These are phyloP conservation scores for Fusarium tjaetaba DNA, from an alignment of 2,329 filamentous ascomycete genomes.

Conservation along the genomic window DNA sequence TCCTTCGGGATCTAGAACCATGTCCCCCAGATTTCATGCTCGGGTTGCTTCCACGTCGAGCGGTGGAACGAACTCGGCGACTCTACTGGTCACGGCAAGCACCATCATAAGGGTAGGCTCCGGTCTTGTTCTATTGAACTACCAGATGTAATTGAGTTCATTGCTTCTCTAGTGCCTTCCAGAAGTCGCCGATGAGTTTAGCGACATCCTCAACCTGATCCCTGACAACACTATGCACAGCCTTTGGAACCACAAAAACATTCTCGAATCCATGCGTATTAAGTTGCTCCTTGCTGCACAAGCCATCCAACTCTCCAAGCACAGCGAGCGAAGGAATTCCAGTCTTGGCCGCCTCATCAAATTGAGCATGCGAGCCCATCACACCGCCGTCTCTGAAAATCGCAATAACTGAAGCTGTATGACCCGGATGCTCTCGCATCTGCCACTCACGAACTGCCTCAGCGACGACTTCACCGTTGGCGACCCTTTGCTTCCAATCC, in stretches of 20 bases:
- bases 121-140: too few relatives aligned
- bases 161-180: slow-evolving; percentile 7
- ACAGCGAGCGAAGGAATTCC: slow-evolving; percentile 28
- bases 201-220: slow-evolving; percentile 37
- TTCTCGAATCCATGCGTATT: slow-evolving; percentile 26
- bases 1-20: neutral
- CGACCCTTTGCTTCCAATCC: slow-evolving; percentile 57
- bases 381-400: slow-evolving; percentile 58
- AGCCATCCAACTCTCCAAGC: slow-evolving; percentile 40
- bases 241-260: slow-evolving; percentile 35
- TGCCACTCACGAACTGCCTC: slow-evolving; percentile 61
- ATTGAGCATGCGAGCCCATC: slow-evolving; percentile 46
- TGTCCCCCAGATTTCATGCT: neutral
- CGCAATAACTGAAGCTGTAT: slow-evolving; percentile 56
- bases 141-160: neutral
- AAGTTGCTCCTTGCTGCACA: slow-evolving; percentile 32
- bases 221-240: slow-evolving; percentile 41
- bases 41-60: neutral
- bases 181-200: slow-evolving; percentile 21
- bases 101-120: neutral
- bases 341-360: slow-evolving; percentile 22
- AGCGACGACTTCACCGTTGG: slow-evolving; percentile 56
- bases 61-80: neutral
- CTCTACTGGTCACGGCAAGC: neutral
- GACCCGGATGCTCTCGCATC: slow-evolving; percentile 56